phyloP scores from a whole-genome alignment of 2,329 filamentous ascomycete species.

The Aureobasidium lini region DNA sequence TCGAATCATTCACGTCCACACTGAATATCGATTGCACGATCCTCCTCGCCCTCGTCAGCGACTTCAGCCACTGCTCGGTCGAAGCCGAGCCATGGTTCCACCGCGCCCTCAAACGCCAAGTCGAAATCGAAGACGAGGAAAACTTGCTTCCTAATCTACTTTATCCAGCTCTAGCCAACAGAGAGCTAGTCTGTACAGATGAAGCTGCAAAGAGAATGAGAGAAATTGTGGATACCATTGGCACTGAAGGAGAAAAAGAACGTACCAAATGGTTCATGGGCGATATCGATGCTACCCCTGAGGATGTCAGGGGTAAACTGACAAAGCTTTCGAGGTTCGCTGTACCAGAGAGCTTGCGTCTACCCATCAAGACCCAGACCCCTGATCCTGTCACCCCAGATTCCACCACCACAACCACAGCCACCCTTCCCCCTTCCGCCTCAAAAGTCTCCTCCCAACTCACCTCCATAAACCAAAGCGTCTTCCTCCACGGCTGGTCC shows the following conservation, averaged over 20 bases:
- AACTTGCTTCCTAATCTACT: conserved; percentile 54
- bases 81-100: conserved; percentile 48
- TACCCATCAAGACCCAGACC: conserved; percentile 46
- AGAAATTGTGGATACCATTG: conserved; percentile 59
- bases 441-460: conserved; percentile 30
- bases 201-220: conserved; percentile 59
- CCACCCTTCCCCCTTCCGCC: too few relatives aligned
- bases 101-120: conserved; percentile 54
- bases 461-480: conserved; percentile 58
- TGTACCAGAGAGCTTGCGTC: conserved; percentile 27
- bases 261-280: conserved; percentile 54
- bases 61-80: conserved; percentile 56
- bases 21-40: conserved; percentile 63
- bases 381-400: too few relatives aligned
- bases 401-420: too few relatives aligned
- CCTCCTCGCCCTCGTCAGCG: conserved; percentile 64
- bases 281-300: conserved; percentile 21
- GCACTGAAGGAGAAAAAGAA: conserved; percentile 51
- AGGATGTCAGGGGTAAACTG: not conserved
- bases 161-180: conserved; percentile 53
- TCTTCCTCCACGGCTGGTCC: conserved; percentile 67
- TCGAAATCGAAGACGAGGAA: conserved; percentile 55
- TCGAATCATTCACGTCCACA: conserved; percentile 31
- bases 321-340: not conserved
- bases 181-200: conserved; percentile 56